These are phyloP conservation scores for Populus tomentosa DNA, from an alignment of 441 rosid species.

Conservation along the genomic window DNA sequence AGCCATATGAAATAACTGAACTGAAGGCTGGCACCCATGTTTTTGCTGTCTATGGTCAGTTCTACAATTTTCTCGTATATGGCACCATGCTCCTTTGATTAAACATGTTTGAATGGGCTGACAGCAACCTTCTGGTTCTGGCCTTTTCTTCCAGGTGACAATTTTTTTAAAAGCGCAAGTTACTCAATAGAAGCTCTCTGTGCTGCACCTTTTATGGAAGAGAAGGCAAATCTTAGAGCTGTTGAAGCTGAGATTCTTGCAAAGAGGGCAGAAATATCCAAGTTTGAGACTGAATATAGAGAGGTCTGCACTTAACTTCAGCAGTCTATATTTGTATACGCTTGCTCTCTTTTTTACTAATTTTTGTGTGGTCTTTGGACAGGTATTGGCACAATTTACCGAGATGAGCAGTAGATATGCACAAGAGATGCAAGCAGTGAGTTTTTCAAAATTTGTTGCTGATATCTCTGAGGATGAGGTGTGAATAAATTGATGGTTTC, in stretches of 20 bases:
- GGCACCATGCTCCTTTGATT: background rate
- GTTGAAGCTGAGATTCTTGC: constrained; percentile 73
- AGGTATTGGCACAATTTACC: constrained; percentile 78
- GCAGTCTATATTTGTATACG: background rate
- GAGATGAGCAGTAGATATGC: constrained; percentile 89
- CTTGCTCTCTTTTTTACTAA: constrained; percentile 6
- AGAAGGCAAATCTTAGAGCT: constrained; percentile 68
- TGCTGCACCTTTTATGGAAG: constrained; percentile 63
- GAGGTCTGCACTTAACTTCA: constrained; percentile 42
- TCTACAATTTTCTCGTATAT: constrained; percentile 14
- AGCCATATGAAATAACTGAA: constrained; percentile 86
- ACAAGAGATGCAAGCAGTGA: constrained; percentile 83
- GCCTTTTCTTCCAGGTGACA: constrained; percentile 59
- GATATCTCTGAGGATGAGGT: background rate
- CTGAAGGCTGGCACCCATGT: constrained; percentile 77
- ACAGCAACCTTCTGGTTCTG: constrained; percentile 8
- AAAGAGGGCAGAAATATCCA: constrained; percentile 74
- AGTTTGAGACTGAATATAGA: constrained; percentile 89
- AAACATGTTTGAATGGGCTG: constrained; percentile 15
- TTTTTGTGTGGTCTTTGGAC: constrained; percentile 17
- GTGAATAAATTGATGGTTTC: constrained; percentile 1
- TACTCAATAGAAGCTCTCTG: constrained; percentile 86
- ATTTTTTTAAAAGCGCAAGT: constrained; percentile 79
- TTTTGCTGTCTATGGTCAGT: constrained; percentile 89
- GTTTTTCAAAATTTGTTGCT: constrained; percentile 18